Evolutionary conservation across 176 grass and related monocot genomes (phyloP).

Genomic region (Elymus sibiricus): DNA sequence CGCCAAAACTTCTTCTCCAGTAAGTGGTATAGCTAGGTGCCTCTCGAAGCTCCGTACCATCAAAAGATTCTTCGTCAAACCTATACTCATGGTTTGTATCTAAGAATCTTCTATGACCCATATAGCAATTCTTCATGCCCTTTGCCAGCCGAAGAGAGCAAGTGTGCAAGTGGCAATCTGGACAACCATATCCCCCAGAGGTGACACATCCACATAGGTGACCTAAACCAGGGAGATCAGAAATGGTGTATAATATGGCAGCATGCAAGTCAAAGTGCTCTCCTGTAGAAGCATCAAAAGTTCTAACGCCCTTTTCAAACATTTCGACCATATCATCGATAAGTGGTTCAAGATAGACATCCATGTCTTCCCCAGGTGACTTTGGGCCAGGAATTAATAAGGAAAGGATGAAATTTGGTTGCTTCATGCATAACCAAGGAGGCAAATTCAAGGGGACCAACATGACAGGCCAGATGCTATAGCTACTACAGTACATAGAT

Average conservation of each 20-base stretch:
- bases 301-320: background rate
- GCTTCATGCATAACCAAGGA: background rate
- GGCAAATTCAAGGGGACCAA: background rate
- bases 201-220: background rate
- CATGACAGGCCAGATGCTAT: background rate
- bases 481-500: background rate
- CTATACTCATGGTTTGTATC: too few relatives aligned
- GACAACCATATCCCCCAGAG: background rate
- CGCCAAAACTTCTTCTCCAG: too few relatives aligned
- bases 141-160: background rate
- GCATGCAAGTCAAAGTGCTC: background rate
- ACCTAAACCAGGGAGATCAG: background rate
- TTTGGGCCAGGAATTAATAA: background rate
- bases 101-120: background rate
- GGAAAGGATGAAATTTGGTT: background rate
- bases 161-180: background rate
- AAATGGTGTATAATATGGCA: background rate
- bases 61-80: too few relatives aligned
- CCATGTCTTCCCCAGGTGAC: background rate
- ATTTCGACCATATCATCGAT: background rate
- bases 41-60: too few relatives aligned
- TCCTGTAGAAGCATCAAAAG: background rate
- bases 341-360: too few relatives aligned
- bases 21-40: too few relatives aligned
- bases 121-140: background rate